Conservation (phyloP, 2,329 filamentous ascomycete genomes). For the Scolecobasidium constrictum region DNA sequence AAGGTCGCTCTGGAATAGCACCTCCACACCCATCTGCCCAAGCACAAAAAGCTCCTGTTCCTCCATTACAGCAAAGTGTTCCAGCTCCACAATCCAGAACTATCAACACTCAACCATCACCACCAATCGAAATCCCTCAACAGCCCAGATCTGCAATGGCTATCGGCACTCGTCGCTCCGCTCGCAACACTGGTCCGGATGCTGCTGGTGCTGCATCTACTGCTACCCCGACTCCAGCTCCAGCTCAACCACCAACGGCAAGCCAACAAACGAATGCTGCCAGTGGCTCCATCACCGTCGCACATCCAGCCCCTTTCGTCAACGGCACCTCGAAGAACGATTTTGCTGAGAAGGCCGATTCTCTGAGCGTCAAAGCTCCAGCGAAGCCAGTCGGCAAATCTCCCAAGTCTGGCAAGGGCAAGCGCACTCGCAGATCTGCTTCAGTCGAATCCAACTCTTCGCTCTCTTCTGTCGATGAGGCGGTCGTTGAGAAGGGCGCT, state of each 20-base stretch:
- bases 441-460: not conserved
- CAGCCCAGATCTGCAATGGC: not conserved
- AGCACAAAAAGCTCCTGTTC: not conserved
- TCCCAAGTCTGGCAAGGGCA: not conserved
- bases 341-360: not conserved
- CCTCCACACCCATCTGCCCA: not conserved
- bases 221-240: not conserved
- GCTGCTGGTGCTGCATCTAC: slow-evolving; percentile 2
- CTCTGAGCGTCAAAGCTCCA: not conserved
- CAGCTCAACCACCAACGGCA: not conserved
- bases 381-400: not conserved
- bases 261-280: not conserved
- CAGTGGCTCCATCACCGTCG: not conserved
- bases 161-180: not conserved
- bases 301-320: not conserved
- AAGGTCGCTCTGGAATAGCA: not conserved
- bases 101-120: not conserved
- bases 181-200: slow-evolving; percentile 4
- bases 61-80: not conserved
- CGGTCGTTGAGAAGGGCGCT: not conserved
- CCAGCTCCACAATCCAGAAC: not conserved
- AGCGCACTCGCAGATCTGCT: not conserved
- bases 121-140: not conserved
- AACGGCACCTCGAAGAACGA: not conserved
- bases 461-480: slow-evolving; percentile 5